Base-by-base conservation (phyloP, 2,329 filamentous ascomycete species). In the Epichloe festucae region DNA sequence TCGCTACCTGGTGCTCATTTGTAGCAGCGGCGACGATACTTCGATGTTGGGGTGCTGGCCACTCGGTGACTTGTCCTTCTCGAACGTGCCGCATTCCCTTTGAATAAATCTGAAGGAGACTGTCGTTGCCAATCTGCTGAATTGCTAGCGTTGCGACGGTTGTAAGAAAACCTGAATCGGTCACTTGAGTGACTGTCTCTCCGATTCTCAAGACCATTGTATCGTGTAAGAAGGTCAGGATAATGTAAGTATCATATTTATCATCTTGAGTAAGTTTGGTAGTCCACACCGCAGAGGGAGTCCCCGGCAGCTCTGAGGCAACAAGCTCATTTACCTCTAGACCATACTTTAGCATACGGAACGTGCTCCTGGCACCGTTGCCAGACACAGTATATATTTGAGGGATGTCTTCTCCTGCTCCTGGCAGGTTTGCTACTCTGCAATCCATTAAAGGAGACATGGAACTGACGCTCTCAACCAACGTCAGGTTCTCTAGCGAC, bases 161-260 rank as follows among this genome's bases (percentile, higher is more conserved):
- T 0, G 88, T 87, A 12, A 97, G 72, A 63, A 98, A 96, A 0
- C 91, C 89, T 8, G 90, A 95, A 63, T 97, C 89, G 6, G 84
- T 89, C 3, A 96, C 89, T 68, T 97, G 89, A 65, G 96, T 90
- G 0, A 98, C 93, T 2, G 90, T 95, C 65, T 97, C 93, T 5
- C 91, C 93, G 57, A 98, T 96, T 62, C 89, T 94, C n/a, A 98
- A 74, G 1, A 97, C 89, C 10, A 97, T 75, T 0, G 93, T 97
- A 34, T 82, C 86, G 59, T 94, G 94, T 41, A 84, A 82, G 62
- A 95, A 93, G 2, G 89, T 95, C 6, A 98, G 76, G n/a, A 98
- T 81, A 54, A 98, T 95, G 62, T 97, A 96, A 0, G 89, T 85
- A 67, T 98, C 91, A 57, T 84, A 95, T 59, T 91, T 81, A 58